These are phyloP conservation scores for Fusarium sp. DNA, from an alignment of 2,329 filamentous ascomycete species.

Conservation along the genomic window DNA sequence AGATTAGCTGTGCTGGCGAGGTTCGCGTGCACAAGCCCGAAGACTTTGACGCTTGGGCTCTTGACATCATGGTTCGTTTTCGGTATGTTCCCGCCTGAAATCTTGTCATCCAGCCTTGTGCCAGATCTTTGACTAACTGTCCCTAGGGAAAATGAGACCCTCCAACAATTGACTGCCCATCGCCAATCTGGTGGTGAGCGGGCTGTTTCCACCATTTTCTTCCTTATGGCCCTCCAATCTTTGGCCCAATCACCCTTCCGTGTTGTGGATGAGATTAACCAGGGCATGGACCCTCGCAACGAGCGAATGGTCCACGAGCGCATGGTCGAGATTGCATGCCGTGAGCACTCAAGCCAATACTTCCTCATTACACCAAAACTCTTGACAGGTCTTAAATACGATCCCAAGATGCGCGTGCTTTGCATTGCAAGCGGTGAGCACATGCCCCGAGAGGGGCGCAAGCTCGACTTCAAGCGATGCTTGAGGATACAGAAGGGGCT, in stretches of 20 bases:
- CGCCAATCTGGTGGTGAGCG: constrained; percentile 97
- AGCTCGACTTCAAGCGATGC: constrained; percentile 65
- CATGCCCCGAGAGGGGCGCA: constrained; percentile 69
- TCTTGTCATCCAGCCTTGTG: not conserved
- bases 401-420: constrained; percentile 91
- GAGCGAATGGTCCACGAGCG: constrained; percentile 98
- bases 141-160: constrained; percentile 80
- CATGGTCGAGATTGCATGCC: constrained; percentile 97
- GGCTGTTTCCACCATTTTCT: constrained; percentile 97
- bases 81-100: constrained; percentile 68
- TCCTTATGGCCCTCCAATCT: constrained; percentile 96
- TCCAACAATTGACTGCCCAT: constrained; percentile 90
- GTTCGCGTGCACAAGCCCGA: constrained; percentile 90
- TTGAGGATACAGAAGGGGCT: constrained; percentile 61
- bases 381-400: constrained; percentile 86
- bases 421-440: constrained; percentile 93
- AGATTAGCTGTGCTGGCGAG: constrained; percentile 94
- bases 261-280: constrained; percentile 99
- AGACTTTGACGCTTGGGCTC: constrained; percentile 94
- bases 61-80: constrained; percentile 96
- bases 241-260: constrained; percentile 96
- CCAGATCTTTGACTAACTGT: constrained; percentile 21
- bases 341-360: constrained; percentile 85
- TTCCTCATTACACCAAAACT: constrained; percentile 99
- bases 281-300: constrained; percentile 99